These are phyloP conservation scores for Lanzia echinophila DNA, from an alignment of 2,329 filamentous ascomycete species.

Conservation along the genomic window DNA sequence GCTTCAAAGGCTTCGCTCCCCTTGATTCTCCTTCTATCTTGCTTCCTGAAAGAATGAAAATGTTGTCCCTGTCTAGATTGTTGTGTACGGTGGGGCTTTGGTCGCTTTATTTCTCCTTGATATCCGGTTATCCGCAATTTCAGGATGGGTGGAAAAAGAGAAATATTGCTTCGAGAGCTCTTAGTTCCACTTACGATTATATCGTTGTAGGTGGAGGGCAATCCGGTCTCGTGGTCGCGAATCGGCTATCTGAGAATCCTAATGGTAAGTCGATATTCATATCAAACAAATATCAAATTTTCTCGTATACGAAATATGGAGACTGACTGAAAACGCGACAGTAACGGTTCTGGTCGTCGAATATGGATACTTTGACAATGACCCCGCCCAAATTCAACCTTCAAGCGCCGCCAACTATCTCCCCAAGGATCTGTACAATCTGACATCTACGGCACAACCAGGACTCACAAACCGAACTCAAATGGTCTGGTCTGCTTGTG, in stretches of 20 bases:
- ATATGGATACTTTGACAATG: conserved; percentile 42
- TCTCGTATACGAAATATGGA: background rate
- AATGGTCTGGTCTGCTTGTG: conserved; percentile 29
- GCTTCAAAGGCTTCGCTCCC: too few relatives aligned
- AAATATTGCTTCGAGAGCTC: background rate
- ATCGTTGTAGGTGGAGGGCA: background rate
- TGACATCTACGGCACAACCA: conserved; percentile 16
- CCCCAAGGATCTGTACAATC: background rate
- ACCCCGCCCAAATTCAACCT: conserved; percentile 39
- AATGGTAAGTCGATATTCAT: background rate
- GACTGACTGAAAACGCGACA: background rate
- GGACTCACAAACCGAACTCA: conserved; percentile 35
- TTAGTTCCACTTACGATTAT: background rate
- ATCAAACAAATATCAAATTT: background rate
- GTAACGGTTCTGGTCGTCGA: conserved; percentile 41
- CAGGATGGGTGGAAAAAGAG: background rate
- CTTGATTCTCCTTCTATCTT: too few relatives aligned
- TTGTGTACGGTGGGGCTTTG: background rate
- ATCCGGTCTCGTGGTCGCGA: background rate
- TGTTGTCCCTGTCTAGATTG: background rate
- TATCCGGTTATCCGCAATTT: background rate
- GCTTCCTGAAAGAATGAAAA: too few relatives aligned
- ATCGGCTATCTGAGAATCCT: background rate
- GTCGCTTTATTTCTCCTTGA: background rate
- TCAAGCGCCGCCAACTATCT: conserved; percentile 38